phyloP scores from a whole-genome alignment of 2,329 filamentous ascomycete genomes.

The Zasmidium angulare region DNA sequence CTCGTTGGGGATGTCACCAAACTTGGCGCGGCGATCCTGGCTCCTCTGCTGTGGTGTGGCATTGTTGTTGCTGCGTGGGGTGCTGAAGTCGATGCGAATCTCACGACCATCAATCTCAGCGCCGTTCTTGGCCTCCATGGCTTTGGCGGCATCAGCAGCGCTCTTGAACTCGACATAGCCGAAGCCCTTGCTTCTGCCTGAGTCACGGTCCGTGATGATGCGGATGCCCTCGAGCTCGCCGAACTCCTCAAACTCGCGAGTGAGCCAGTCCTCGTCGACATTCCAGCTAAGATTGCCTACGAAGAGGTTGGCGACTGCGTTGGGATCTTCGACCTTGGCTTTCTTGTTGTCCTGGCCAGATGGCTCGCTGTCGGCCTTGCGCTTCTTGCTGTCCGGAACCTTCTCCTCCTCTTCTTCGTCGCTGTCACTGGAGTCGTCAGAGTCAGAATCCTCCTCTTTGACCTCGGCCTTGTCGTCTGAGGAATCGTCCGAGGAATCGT shows the following conservation, averaged over 20 bases:
- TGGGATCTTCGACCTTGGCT: conserved; percentile 58
- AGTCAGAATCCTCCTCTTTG: conserved; percentile 37
- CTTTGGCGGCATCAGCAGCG: conserved; percentile 66
- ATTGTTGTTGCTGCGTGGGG: conserved; percentile 58
- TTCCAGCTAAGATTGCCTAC: conserved; percentile 90
- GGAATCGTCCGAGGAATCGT: conserved; percentile 32
- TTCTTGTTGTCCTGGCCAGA: conserved; percentile 61
- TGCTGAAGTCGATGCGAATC: conserved; percentile 78
- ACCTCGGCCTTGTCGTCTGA: conserved; percentile 35
- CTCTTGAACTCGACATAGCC: conserved; percentile 86
- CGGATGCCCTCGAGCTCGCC: conserved; percentile 71
- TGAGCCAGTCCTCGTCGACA: conserved; percentile 79
- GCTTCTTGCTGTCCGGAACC: conserved; percentile 37
- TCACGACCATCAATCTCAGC: conserved; percentile 71
- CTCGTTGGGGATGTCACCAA: conserved; percentile 75
- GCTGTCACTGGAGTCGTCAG: conserved; percentile 33
- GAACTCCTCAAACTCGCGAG: conserved; percentile 77
- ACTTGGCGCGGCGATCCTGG: conserved; percentile 62
- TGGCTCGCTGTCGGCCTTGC: conserved; percentile 60
- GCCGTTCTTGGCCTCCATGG: conserved; percentile 72
- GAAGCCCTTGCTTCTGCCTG: conserved; percentile 82
- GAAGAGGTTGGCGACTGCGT: conserved; percentile 69
- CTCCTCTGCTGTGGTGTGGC: conserved; percentile 41
- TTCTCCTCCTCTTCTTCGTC: conserved; percentile 29
- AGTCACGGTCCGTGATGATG: conserved; percentile 79